These are phyloP conservation scores for Vachellia pachyceras DNA, from an alignment of 306 rosid genomes.

Conservation along the genomic window DNA sequence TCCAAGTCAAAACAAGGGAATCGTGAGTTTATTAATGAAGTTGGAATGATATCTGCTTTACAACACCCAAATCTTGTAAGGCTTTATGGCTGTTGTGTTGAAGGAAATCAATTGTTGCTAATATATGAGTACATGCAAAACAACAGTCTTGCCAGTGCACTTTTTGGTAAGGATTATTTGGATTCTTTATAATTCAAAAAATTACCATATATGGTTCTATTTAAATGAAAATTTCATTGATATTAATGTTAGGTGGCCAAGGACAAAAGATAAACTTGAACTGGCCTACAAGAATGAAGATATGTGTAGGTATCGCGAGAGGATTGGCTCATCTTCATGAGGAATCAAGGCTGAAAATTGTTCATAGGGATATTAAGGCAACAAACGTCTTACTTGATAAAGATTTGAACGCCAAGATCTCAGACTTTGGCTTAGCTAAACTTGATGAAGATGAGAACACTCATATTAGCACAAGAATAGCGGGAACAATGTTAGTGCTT, in stretches of 20 bases:
- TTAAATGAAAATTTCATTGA: no score
- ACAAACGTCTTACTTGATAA: background rate
- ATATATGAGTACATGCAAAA: background rate
- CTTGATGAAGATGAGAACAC: background rate
- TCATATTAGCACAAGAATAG: background rate
- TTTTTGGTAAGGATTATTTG: background rate
- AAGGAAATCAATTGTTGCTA: background rate
- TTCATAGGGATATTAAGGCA: background rate
- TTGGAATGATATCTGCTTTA: background rate
- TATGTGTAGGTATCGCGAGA: conserved; percentile 67
- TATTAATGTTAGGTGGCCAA: no score
- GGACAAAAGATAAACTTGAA: conserved; percentile 50
- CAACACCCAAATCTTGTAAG: background rate
- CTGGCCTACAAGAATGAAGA: conserved; percentile 69
- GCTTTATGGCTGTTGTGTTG: background rate
- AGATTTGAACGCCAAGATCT: background rate
- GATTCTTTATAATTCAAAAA: no score
- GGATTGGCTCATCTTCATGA: background rate
- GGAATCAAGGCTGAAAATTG: background rate
- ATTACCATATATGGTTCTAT: no score
- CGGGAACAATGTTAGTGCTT: background rate
- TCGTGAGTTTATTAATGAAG: background rate
- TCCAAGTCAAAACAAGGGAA: background rate
- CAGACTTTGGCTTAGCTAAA: background rate
- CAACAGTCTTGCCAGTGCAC: background rate